phyloP scores from a whole-genome alignment of 2,329 filamentous ascomycete species.

The Amylocarpus encephaloides region DNA sequence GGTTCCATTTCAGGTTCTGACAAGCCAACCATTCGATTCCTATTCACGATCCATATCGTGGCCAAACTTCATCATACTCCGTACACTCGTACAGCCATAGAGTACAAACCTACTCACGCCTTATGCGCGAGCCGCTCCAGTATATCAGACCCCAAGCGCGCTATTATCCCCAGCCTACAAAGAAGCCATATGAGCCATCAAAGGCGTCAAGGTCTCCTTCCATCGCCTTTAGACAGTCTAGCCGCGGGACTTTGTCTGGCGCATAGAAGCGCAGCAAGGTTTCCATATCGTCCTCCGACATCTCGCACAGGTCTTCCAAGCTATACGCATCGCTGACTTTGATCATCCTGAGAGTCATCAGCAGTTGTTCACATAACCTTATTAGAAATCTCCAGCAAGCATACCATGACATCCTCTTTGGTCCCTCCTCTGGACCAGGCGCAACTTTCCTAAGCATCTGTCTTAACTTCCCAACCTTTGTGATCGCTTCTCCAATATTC shows the following conservation, averaged over 20 bases:
- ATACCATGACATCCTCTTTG: constrained; percentile 85
- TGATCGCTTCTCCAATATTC: constrained; percentile 79
- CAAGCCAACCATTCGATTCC: too few relatives aligned
- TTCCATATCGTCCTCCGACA: constrained; percentile 81
- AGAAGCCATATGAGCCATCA: constrained; percentile 32
- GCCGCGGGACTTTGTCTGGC: constrained; percentile 46
- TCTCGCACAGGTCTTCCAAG: constrained; percentile 74
- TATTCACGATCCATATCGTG: too few relatives aligned
- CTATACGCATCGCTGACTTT: constrained; percentile 82
- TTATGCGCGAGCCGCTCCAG: background rate
- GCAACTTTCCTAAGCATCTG: constrained; percentile 72
- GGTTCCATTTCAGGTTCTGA: background rate
- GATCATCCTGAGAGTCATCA: constrained; percentile 64
- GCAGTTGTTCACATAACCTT: constrained; percentile 15
- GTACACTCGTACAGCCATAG: background rate
- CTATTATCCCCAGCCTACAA: constrained; percentile 22
- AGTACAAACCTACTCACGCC: background rate
- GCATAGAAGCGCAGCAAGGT: constrained; percentile 71
- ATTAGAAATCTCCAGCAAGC: constrained; percentile 31
- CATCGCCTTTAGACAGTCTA: constrained; percentile 50
- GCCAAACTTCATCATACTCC: background rate
- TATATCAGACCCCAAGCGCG: background rate
- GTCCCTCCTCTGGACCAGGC: constrained; percentile 64
- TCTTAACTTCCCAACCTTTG: constrained; percentile 74
- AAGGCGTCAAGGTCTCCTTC: constrained; percentile 32